These are phyloP conservation scores for Rhodotorula mucilaginosa DNA, from an alignment of 1,284 basidiomycete genomes.

Conservation along the genomic window DNA sequence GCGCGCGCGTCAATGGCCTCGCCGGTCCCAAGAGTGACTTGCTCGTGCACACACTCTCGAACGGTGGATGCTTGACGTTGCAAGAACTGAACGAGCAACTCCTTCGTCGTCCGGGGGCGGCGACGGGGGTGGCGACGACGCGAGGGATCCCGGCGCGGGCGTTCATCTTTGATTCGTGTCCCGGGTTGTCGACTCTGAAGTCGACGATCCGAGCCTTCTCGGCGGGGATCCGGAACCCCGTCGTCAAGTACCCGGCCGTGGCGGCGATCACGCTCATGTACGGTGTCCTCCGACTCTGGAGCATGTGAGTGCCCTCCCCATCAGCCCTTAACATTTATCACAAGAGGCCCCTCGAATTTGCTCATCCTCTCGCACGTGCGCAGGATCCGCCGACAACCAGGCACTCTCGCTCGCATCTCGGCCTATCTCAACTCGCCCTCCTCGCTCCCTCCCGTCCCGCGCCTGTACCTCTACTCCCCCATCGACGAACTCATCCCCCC, in stretches of 20 bases:
- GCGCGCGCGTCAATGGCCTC: not conserved
- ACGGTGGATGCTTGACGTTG: slow-evolving; percentile 34
- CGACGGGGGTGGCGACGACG: not conserved
- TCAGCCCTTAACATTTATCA: no score
- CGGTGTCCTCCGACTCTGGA: slow-evolving; percentile 7
- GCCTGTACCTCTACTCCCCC: slow-evolving; percentile 34
- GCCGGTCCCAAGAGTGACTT: slow-evolving; percentile 7
- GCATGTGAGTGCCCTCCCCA: slow-evolving; percentile 13
- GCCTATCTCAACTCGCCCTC: slow-evolving; percentile 17
- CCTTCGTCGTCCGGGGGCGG: not conserved
- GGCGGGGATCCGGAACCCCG: slow-evolving; percentile 17
- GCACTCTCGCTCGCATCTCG: slow-evolving; percentile 14
- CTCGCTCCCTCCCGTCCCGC: not conserved
- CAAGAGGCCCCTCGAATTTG: no score
- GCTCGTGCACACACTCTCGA: slow-evolving; percentile 34
- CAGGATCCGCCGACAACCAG: slow-evolving; percentile 18
- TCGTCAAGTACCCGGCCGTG: slow-evolving; percentile 15
- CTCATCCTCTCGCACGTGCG: no score
- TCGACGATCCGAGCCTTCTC: slow-evolving; percentile 31
- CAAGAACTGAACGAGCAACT: slow-evolving; percentile 30
- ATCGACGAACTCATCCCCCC: slow-evolving; percentile 29
- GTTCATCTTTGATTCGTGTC: slow-evolving; percentile 37
- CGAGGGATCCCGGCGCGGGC: slow-evolving; percentile 17
- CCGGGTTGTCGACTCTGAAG: slow-evolving; percentile 15
- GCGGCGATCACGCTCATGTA: slow-evolving; percentile 18